A percentile compares a stretch with the other conserved stretches of the same genome.
These are phyloP conservation scores for Ustilaginoidea virens DNA, from an alignment of 2,329 filamentous ascomycete species.

Conservation along the genomic window DNA sequence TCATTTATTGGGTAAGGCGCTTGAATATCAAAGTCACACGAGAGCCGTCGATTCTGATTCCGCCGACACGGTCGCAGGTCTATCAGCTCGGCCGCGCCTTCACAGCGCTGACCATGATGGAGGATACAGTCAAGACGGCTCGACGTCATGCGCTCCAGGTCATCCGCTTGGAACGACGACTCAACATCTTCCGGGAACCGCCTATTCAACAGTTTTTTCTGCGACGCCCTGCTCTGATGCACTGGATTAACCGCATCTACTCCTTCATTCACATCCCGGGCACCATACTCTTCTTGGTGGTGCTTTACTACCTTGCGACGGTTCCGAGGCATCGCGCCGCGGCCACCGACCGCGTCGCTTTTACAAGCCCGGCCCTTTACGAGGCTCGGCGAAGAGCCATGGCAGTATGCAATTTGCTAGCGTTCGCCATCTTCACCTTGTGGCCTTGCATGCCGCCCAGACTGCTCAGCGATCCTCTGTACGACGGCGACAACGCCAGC, in stretches of 20 bases:
- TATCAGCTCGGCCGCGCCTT: constrained; percentile 63
- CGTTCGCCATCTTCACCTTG: constrained; percentile 45
- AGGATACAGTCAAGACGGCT: constrained; percentile 52
- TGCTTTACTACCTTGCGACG: constrained; percentile 56
- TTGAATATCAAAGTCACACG: background rate
- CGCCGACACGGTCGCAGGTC: constrained; percentile 28
- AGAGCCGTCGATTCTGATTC: background rate
- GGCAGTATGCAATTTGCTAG: constrained; percentile 45
- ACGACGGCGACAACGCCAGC: constrained; percentile 36
- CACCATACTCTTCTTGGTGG: constrained; percentile 50
- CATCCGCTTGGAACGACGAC: constrained; percentile 47
- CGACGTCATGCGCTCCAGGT: constrained; percentile 53
- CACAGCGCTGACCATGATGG: constrained; percentile 51
- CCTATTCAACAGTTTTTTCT: constrained; percentile 21
- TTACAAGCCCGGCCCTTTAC: constrained; percentile 29
- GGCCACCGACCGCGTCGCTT: background rate
- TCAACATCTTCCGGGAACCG: constrained; percentile 51
- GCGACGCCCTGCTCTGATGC: constrained; percentile 38
- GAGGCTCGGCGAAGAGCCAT: constrained; percentile 41
- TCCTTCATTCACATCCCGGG: constrained; percentile 68
- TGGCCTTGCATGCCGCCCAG: constrained; percentile 51
- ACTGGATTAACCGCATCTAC: constrained; percentile 57
- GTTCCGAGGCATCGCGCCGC: constrained; percentile 32
- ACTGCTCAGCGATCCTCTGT: constrained; percentile 38
- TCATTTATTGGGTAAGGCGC: constrained; percentile 7